Conservation (phyloP, 805 yeast genomes). For the Ogataea wickerhamii region DNA sequence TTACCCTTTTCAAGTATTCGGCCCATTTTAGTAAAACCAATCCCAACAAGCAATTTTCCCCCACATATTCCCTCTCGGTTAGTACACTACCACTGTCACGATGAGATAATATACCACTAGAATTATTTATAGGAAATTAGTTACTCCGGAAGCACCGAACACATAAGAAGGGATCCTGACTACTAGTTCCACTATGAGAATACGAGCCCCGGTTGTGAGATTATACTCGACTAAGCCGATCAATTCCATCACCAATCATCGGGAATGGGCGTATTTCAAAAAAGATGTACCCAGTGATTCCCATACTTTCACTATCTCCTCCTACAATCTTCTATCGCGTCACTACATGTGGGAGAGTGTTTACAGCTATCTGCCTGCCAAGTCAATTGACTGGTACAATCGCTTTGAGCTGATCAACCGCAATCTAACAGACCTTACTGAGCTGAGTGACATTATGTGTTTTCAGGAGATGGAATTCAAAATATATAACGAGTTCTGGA, state of each 20-base stretch:
- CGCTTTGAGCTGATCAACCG: slow-evolving; percentile 42
- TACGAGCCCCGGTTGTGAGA: neutral
- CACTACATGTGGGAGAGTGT: slow-evolving; percentile 61
- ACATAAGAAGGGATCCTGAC: neutral
- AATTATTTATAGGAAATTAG: neutral
- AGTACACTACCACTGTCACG: too few relatives aligned
- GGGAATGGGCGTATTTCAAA: slow-evolving; percentile 17
- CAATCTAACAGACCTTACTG: slow-evolving; percentile 33
- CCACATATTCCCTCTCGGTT: too few relatives aligned
- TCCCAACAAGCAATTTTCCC: too few relatives aligned
- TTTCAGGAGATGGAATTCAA: slow-evolving; percentile 35
- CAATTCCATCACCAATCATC: slow-evolving; percentile 21
- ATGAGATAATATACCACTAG: too few relatives aligned
- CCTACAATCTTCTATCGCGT: slow-evolving; percentile 33
- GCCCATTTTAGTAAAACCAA: too few relatives aligned
- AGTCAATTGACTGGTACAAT: slow-evolving; percentile 47
- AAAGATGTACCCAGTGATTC: slow-evolving; percentile 2
- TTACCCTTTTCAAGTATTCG: neutral
- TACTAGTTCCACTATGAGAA: neutral
- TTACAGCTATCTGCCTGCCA: slow-evolving; percentile 46
- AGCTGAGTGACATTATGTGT: slow-evolving; percentile 54
- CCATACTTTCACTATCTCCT: slow-evolving; percentile 28
- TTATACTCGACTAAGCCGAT: neutral
- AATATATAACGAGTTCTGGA: slow-evolving; percentile 28
- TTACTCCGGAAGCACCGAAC: slow-evolving; percentile 1